Evolutionary conservation across 2,329 filamentous ascomycete species (phyloP).

Genomic region (Botrytis sinoallii): DNA sequence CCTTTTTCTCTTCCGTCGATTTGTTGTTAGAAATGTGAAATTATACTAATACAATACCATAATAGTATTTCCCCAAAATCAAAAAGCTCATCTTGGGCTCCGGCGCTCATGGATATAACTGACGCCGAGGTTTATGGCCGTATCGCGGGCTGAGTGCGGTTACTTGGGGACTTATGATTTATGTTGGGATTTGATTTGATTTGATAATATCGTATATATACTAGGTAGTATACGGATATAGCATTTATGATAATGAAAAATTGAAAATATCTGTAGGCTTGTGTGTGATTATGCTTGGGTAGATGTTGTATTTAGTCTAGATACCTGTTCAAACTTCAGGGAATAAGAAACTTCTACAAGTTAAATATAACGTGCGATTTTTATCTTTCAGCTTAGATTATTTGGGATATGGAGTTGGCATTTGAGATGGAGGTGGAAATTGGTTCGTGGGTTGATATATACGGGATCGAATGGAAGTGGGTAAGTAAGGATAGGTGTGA

Average conservation of each 20-base stretch:
- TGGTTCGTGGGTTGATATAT: no score
- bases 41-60: not conserved
- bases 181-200: not conserved
- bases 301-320: no score
- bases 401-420: no score
- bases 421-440: no score
- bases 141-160: not conserved
- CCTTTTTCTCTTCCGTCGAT: no score
- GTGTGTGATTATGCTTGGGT: not conserved
- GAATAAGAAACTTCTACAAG: no score
- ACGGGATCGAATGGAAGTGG: no score
- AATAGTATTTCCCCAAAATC: slow-evolving; percentile 5
- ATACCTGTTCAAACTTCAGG: not conserved
- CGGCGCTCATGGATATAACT: not conserved
- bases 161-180: not conserved
- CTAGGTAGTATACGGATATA: not conserved
- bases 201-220: no score
- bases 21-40: no score
- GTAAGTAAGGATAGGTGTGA: no score
- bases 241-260: not conserved
- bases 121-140: not conserved
- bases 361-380: no score
- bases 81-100: slow-evolving; percentile 1
- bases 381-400: no score
- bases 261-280: not conserved